Percentiles rank a stretch among this genome's conserved stretches.
These are phyloP conservation scores for Dendrobium catenatum DNA, from an alignment of 106 monocot genomes.

Conservation along the genomic window DNA sequence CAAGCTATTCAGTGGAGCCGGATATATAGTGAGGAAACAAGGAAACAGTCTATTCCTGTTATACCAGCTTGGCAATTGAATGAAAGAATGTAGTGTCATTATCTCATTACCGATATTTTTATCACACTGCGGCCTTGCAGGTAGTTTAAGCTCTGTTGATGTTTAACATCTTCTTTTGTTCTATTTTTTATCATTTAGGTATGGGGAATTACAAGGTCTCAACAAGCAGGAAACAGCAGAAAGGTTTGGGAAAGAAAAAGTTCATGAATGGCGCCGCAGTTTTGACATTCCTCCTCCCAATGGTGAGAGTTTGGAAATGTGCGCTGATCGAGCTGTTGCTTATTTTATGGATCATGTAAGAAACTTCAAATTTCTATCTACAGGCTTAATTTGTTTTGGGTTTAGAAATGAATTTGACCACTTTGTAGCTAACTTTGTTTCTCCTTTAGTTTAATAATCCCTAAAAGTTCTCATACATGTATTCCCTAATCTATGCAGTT, in stretches of 20 bases:
- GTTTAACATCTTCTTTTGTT: background rate
- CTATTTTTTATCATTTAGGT: constrained; percentile 38
- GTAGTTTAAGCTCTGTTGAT: background rate
- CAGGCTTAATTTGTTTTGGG: too few relatives aligned
- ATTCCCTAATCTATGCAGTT: too few relatives aligned
- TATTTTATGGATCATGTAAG: constrained; percentile 84
- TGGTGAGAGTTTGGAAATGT: constrained; percentile 96
- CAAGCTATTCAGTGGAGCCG: constrained; percentile 61
- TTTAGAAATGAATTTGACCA: too few relatives aligned
- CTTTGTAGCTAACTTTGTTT: too few relatives aligned
- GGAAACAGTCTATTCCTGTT: constrained; percentile 84
- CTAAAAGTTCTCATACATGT: too few relatives aligned
- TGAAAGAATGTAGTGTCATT: constrained; percentile 85
- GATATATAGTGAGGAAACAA: constrained; percentile 73
- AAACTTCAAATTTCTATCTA: background rate
- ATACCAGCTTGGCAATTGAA: constrained; percentile 94
- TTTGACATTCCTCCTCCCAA: constrained; percentile 98
- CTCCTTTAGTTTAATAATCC: too few relatives aligned
- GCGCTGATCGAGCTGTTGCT: constrained; percentile 92
- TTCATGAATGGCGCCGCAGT: constrained; percentile 95
- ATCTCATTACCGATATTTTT: background rate
- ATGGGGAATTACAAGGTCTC: constrained; percentile 93
- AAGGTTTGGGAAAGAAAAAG: constrained; percentile 77
- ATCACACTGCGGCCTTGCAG: background rate
- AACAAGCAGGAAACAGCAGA: constrained; percentile 98